Conservation (phyloP, 2,329 filamentous ascomycete genomes). For the Claviceps cyperi region DNA sequence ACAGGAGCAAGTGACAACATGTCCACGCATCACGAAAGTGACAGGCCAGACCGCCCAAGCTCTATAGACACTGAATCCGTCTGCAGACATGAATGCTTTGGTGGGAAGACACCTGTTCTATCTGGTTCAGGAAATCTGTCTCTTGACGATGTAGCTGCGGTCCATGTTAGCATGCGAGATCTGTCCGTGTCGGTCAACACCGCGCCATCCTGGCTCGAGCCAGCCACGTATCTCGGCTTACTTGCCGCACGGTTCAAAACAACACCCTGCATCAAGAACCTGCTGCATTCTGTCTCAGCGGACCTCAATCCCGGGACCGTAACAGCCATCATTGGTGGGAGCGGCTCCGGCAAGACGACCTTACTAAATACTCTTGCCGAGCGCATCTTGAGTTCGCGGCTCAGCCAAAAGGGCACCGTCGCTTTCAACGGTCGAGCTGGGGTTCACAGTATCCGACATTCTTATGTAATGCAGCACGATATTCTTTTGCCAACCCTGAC, state of each 20-base stretch:
- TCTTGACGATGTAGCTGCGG: constrained; percentile 39
- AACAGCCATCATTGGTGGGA: constrained; percentile 63
- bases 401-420: constrained; percentile 37
- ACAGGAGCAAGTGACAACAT: neutral
- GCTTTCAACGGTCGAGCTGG: constrained; percentile 47
- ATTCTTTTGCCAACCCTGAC: constrained; percentile 59
- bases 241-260: constrained; percentile 24
- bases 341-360: constrained; percentile 60
- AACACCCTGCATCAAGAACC: constrained; percentile 28
- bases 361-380: constrained; percentile 58
- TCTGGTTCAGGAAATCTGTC: constrained; percentile 24
- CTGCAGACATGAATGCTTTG: constrained; percentile 5
- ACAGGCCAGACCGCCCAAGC: constrained; percentile 19
- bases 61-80: constrained; percentile 16
- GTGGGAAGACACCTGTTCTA: constrained; percentile 14
- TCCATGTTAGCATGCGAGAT: constrained; percentile 37
- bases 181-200: constrained; percentile 44
- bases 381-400: constrained; percentile 42
- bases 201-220: constrained; percentile 37
- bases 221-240: constrained; percentile 29
- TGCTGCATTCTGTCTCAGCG: constrained; percentile 50
- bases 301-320: constrained; percentile 50
- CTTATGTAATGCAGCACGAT: constrained; percentile 67
- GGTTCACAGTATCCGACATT: constrained; percentile 40
- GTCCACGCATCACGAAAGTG: constrained; percentile 10